Percentiles rank a stretch among this genome's conserved stretches.
phyloP scores from a whole-genome alignment of 805 yeast genomes.

The Ogataea saltuana region DNA sequence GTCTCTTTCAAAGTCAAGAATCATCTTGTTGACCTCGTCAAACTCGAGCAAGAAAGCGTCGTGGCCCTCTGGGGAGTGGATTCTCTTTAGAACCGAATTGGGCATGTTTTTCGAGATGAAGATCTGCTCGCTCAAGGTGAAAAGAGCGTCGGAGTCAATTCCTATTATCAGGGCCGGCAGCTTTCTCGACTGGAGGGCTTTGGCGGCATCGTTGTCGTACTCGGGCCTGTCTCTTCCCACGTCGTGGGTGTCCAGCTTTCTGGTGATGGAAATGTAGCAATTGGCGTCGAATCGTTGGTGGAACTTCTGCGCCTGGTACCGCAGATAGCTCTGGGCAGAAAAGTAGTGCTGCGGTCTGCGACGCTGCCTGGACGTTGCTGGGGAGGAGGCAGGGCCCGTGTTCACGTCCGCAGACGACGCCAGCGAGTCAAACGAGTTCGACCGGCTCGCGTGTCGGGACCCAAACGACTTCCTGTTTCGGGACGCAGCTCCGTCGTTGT shows the following conservation, averaged over 20 bases:
- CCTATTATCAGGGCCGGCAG: slow-evolving; percentile 89
- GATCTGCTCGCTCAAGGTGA: slow-evolving; percentile 90
- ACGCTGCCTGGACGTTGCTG: slow-evolving; percentile 25
- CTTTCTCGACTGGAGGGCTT: slow-evolving; percentile 56
- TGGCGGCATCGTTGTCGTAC: slow-evolving; percentile 40
- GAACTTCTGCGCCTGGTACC: slow-evolving; percentile 94
- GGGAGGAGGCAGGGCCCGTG: slow-evolving; percentile 37
- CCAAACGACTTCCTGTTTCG: slow-evolving; percentile 32
- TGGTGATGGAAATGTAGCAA: slow-evolving; percentile 90
- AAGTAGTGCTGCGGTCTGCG: slow-evolving; percentile 62
- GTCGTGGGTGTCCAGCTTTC: slow-evolving; percentile 95
- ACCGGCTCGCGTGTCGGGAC: slow-evolving; percentile 30
- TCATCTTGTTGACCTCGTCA: slow-evolving; percentile 70
- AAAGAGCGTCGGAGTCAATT: slow-evolving; percentile 86
- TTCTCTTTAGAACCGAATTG: slow-evolving; percentile 62
- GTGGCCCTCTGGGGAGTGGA: slow-evolving; percentile 94
- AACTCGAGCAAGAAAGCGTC: slow-evolving; percentile 95
- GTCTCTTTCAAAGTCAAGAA: slow-evolving; percentile 62
- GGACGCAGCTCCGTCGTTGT: slow-evolving; percentile 69
- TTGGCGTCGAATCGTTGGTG: slow-evolving; percentile 91
- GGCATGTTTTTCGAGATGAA: slow-evolving; percentile 75
- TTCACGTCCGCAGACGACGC: slow-evolving; percentile 29
- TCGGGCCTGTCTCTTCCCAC: slow-evolving; percentile 72
- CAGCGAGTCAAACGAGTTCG: slow-evolving; percentile 31
- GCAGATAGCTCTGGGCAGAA: slow-evolving; percentile 91